Percentiles rank a stretch among this genome's conserved stretches.
phyloP scores from a whole-genome alignment of 163 green algal species.

The Chlorella variabilis region DNA sequence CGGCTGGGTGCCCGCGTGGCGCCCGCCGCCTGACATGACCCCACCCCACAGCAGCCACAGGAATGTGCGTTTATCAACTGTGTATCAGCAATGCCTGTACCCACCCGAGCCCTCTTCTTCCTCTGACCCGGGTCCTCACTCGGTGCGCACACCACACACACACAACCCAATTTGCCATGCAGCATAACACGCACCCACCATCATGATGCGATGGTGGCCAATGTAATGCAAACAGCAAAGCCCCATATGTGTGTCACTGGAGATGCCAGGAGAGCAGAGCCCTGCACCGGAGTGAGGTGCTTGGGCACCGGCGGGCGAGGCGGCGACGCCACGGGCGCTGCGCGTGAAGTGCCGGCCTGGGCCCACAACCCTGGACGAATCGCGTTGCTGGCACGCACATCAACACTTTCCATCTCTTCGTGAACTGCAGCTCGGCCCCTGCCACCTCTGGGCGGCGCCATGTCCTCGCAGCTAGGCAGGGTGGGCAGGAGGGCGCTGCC shows the following conservation, averaged over 20 bases:
- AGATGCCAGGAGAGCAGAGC: too few relatives aligned
- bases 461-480: constrained; percentile 1
- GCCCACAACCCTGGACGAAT: not conserved
- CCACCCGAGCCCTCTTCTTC: not conserved
- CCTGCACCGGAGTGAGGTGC: too few relatives aligned
- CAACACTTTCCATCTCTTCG: too few relatives aligned
- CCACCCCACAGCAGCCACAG: not conserved
- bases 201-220: not conserved
- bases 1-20: not conserved
- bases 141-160: not conserved
- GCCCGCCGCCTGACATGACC: constrained; percentile 25
- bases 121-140: not conserved
- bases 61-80: constrained; percentile 21
- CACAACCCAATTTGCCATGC: not conserved
- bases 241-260: not conserved
- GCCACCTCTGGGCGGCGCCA: too few relatives aligned
- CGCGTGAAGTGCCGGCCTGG: too few relatives aligned
- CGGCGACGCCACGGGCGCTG: too few relatives aligned
- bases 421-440: too few relatives aligned
- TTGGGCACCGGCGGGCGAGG: too few relatives aligned
- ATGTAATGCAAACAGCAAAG: not conserved
- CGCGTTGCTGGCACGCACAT: too few relatives aligned
- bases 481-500: constrained; percentile 13
- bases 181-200: not conserved
- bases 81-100: constrained; percentile 23